Evolutionary conservation across 2,329 filamentous ascomycete genomes (phyloP).

Genomic region (Verticillium klebahnii): DNA sequence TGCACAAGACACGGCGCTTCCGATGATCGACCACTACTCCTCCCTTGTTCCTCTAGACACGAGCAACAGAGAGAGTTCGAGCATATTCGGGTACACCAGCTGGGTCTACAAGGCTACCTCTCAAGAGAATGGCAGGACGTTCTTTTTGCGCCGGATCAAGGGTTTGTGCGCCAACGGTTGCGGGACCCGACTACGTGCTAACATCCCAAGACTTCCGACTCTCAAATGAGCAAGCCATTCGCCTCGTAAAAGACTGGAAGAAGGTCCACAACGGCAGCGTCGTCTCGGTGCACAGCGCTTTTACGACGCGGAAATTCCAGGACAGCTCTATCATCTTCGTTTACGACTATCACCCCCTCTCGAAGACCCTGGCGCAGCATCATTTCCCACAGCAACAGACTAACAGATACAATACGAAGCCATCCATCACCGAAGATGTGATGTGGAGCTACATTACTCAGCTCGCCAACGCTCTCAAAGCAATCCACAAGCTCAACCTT

Average conservation of each 20-base stretch:
- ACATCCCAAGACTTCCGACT: conserved; percentile 64
- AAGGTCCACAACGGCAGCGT: conserved; percentile 75
- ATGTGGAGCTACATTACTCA: conserved; percentile 93
- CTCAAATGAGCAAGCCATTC: conserved; percentile 84
- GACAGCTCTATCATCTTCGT: conserved; percentile 94
- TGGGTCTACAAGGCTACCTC: conserved; percentile 96
- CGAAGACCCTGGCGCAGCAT: conserved; percentile 83
- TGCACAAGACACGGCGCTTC: conserved; percentile 54
- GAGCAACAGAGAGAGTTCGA: conserved; percentile 70
- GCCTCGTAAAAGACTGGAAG: conserved; percentile 85
- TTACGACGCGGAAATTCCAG: conserved; percentile 88
- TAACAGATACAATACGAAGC: conserved; percentile 40
- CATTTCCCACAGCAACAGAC: conserved; percentile 52
- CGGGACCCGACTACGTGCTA: conserved; percentile 6
- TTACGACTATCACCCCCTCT: conserved; percentile 86
- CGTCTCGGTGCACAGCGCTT: conserved; percentile 84
- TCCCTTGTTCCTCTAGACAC: conserved; percentile 87
- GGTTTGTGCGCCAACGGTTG: conserved; percentile 37
- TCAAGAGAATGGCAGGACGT: conserved; percentile 82
- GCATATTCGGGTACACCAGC: conserved; percentile 80
- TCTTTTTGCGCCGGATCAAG: conserved; percentile 81
- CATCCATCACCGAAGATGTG: conserved; percentile 61
- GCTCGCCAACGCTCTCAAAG: conserved; percentile 79
- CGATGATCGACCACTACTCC: conserved; percentile 83
- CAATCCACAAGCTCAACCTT: conserved; percentile 75